Percentiles rank a stretch among this genome's conserved stretches.
These are phyloP conservation scores for Leishmania tropica DNA, from an alignment of 208 protist species.

Conservation along the genomic window DNA sequence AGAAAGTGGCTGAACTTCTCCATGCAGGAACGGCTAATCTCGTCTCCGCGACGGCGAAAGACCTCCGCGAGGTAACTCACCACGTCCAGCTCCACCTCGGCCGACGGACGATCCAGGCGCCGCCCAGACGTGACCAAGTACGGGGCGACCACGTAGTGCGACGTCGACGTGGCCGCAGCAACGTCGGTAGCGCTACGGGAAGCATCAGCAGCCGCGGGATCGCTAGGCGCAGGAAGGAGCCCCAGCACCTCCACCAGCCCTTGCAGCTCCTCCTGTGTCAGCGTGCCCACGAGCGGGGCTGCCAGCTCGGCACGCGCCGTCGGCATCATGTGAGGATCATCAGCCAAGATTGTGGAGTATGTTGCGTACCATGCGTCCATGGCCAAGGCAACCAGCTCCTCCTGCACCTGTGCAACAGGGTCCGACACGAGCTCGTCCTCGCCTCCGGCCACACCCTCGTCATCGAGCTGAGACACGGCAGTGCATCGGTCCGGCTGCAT, in stretches of 20 bases:
- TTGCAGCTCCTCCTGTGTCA: slow-evolving; percentile 56
- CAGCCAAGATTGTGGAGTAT: slow-evolving; percentile 77
- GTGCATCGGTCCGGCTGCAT: background rate
- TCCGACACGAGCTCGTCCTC: background rate
- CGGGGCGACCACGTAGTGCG: slow-evolving; percentile 43
- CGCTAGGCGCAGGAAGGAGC: slow-evolving; percentile 25
- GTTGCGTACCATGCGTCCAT: slow-evolving; percentile 88
- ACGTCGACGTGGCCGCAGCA: background rate
- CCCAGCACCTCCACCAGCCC: slow-evolving; percentile 62
- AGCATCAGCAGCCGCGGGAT: slow-evolving; percentile 1
- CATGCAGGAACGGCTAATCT: slow-evolving; percentile 54
- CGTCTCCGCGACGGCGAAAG: slow-evolving; percentile 54
- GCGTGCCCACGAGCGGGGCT: slow-evolving; percentile 55
- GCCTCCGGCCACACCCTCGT: background rate
- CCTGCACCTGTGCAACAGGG: slow-evolving; percentile 40
- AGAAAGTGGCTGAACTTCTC: slow-evolving; percentile 46
- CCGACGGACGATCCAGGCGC: slow-evolving; percentile 72
- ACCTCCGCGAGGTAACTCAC: slow-evolving; percentile 69
- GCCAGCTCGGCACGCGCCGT: slow-evolving; percentile 65
- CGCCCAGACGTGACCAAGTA: slow-evolving; percentile 58
- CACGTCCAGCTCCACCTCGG: slow-evolving; percentile 76
- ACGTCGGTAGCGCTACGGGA: background rate
- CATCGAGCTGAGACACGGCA: background rate
- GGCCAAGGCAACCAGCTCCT: slow-evolving; percentile 72
- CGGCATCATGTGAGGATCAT: slow-evolving; percentile 59